Percentiles rank a stretch among this genome's conserved stretches.
phyloP scores from a whole-genome alignment of 2,329 filamentous ascomycete genomes.

The Apiospora kogelbergensis region DNA sequence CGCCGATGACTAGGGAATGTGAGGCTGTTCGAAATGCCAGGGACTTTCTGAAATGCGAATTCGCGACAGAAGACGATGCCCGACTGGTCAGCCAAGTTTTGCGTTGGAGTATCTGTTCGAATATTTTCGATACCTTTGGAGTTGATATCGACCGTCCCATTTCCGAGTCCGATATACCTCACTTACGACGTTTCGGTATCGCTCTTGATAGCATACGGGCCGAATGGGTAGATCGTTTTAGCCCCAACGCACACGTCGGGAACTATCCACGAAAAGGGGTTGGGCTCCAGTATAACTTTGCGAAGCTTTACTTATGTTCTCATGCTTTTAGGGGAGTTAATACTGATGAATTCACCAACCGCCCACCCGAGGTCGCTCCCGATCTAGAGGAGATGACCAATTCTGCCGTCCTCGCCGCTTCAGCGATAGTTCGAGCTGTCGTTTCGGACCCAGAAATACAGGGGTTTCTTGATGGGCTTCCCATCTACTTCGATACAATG shows the following conservation, averaged over 20 bases:
- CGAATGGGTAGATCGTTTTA: slow-evolving; percentile 24
- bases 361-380: slow-evolving; percentile 11
- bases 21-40: slow-evolving; percentile 11
- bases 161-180: slow-evolving; percentile 16
- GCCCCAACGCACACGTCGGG: slow-evolving; percentile 27
- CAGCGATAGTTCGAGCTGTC: slow-evolving; percentile 24
- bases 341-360: background rate
- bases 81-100: slow-evolving; percentile 20
- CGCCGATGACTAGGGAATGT: slow-evolving; percentile 18
- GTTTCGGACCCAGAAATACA: slow-evolving; percentile 23
- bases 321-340: slow-evolving; percentile 28
- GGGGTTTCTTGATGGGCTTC: slow-evolving; percentile 25
- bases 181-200: slow-evolving; percentile 21
- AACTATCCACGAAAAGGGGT: slow-evolving; percentile 34
- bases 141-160: slow-evolving; percentile 17
- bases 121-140: slow-evolving; percentile 18
- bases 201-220: slow-evolving; percentile 23
- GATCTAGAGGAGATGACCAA: slow-evolving; percentile 28
- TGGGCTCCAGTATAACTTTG: slow-evolving; percentile 32
- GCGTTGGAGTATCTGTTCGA: slow-evolving; percentile 16
- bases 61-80: slow-evolving; percentile 17
- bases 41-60: slow-evolving; percentile 14
- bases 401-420: slow-evolving; percentile 24
- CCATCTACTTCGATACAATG: slow-evolving; percentile 29
- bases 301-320: slow-evolving; percentile 34